Base-by-base conservation (phyloP, 257 asterid species). In the Henckelia pumila region DNA sequence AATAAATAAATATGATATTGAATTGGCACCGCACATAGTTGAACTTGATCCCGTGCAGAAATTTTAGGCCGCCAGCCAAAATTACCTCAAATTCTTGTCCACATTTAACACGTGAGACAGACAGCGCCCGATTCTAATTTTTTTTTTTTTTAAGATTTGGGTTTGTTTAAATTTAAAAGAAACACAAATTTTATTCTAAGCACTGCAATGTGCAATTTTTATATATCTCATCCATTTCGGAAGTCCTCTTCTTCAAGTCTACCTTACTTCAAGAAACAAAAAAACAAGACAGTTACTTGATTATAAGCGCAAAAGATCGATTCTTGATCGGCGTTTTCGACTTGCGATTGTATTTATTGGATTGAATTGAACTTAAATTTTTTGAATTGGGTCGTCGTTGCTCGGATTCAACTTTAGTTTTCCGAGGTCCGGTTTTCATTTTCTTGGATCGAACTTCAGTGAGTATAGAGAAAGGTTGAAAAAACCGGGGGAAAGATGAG, bases 401-500 rank as follows among this genome's bases (percentile, higher is more conserved):
- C 35, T 58, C 25, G 63, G 35, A 58, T 58, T 56, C 7, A 25
- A 25, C 63, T 58, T 25, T 5, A 58, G 19, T 40, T 7, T 40
- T 40, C 52, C 0, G 47, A 37, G 17, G 14, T 10, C 47, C 47
- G 73, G 64, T 52, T 64, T 60, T 53, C 25, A 24, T 35, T 72
- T 59, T 57, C 28, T 69, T 59, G 65, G 70, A 23, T 59, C 29
- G 58, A 61, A 72, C 21, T 59, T 40, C 7, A 9, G 61, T 50
- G 32, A 9, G 40, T 1, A 10, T 20, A 59, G 56, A 24, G 29
- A 11, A 23, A 61, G 58, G 2, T 47, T 29, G 33, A 40, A 30
- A 7, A 14, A 10, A 21, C 16, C 19, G 32, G 11, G 26, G 53
- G 0, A 5, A 81, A 62, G 59, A 92, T 92, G 98, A 92, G 98